Evolutionary conservation across 768 basidiomycete species (phyloP), one percentile per base, ranked within the genome.

Genomic region (Collybia sordida): DNA sequence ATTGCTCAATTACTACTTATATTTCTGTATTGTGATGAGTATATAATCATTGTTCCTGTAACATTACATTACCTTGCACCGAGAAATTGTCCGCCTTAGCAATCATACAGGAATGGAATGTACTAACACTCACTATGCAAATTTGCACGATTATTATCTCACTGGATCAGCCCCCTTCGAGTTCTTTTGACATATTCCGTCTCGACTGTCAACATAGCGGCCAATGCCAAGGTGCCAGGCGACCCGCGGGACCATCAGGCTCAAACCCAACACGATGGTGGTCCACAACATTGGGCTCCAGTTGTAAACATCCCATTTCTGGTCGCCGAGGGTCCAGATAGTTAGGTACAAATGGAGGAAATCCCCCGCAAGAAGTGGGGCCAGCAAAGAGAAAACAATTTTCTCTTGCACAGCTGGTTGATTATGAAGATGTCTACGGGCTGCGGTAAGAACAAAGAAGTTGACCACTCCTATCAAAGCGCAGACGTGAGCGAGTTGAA

Each of bases 401-500:
- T 83, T 85, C 64, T 91, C 89, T 68, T 91, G 89, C 14, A 89
- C 62, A 2, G 78, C 79, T 5, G 80, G 83, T 37, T 83, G 76
- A 1, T 66, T 64, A 23, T 72, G 72, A 43, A 91, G 72, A 62
- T 90, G 78, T 39, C 67, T 78, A 44, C 86, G 81, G 25, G 77
- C 74, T 8, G 85, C 74, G 17, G 77, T 73, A 47, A 91, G 76
- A 40, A 90, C 66, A 64, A 83, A 89, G 50, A 82, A 58, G 60
- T 90, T 90, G 50, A 90, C 61, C 49, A 87, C 59, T 11, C 89
- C 89, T 55, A 90, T 65, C 22, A 91, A 81, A 35, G 81, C 86
- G 57, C 87, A 88, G 44, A 87, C 87, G 56, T 90, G 85, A 1
- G 84, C 87, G 46, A 91, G 83, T 60, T 91, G 89, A 40, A 86